Evolutionary conservation across 2,329 filamentous ascomycete genomes (phyloP), one percentile per base, ranked within the genome.

Genomic region (Penicillium freii): DNA sequence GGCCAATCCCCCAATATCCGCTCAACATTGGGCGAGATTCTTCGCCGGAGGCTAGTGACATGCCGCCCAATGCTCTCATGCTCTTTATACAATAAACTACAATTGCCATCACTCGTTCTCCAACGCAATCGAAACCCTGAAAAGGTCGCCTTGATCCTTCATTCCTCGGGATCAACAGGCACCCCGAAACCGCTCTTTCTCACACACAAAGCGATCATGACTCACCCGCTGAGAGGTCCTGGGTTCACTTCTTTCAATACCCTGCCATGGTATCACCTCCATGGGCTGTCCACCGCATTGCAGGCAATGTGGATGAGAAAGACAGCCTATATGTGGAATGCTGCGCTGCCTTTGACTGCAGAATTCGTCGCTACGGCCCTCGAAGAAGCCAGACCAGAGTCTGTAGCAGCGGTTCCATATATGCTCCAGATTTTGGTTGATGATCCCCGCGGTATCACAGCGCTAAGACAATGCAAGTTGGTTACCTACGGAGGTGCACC

Each of bases 131-230:
- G 60, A 7, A 67, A 63, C 60, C 58, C 59, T 25, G 72, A 66
- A 48, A 72, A 73, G 47, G 61, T 71, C 1, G 73, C 73, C 0
- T 61, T 80, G 33, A 79, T 80, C 29, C 71, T 77, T 40, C 80
- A 81, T 59, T 81, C 79, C 0, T 81, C 79, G 0, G 80, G 80
- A 0, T 80, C 78, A 2, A 81, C 79, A 0, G 78, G 78, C 0
- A 71, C 75, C 4, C 79, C 78, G 0, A 81, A 81, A 56, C 78
- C 78, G 4, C 66, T 81, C 2, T 69, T 74, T 15, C 71, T 79
- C 34, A 78, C 76, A 2, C 77, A 81, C 52, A 68, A 70, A 36
- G 72, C 71, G 5, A 51, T 79, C 23, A 69, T 78, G 63, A 73
- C 64, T 4, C 74, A 71, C 47, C 73, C 75, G 2, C 54, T 74